phyloP scores from a whole-genome alignment of 306 rosid genomes.

The Acmispon strigosus region DNA sequence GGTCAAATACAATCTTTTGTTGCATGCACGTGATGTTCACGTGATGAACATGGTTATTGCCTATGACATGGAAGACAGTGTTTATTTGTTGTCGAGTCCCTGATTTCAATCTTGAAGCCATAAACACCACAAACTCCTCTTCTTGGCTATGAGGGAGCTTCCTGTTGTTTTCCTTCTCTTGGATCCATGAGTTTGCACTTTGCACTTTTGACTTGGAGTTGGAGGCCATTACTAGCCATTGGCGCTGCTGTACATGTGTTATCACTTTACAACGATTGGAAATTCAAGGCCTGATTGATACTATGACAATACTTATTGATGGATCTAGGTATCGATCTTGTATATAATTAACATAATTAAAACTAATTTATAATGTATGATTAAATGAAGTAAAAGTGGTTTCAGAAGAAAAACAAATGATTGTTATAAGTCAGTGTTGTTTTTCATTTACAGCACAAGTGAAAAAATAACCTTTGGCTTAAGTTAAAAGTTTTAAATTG shows the following conservation, averaged over 20 bases:
- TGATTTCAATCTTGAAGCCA: neutral
- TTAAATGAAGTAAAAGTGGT: too few species aligned
- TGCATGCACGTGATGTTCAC: slow-evolving; percentile 48
- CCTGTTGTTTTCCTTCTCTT: slow-evolving; percentile 28
- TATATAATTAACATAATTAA: too few species aligned
- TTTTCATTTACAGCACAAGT: too few species aligned
- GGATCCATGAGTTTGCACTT: slow-evolving; percentile 3
- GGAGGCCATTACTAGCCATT: slow-evolving; percentile 4
- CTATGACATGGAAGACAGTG: slow-evolving; percentile 35
- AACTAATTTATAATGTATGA: too few species aligned
- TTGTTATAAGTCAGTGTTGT: too few species aligned
- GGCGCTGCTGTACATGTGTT: slow-evolving; percentile 16
- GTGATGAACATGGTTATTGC: slow-evolving; percentile 30
- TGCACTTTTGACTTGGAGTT: too few species aligned
- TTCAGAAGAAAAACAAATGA: too few species aligned
- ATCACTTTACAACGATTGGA: slow-evolving; percentile 19
- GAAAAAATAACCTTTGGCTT: too few species aligned
- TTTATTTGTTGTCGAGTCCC: neutral
- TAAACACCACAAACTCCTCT: slow-evolving; percentile 32
- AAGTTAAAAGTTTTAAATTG: too few species aligned
- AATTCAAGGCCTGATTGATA: neutral
- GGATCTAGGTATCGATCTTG: too few species aligned
- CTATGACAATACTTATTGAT: neutral
- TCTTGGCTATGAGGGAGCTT: slow-evolving; percentile 32
- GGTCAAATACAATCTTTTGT: neutral